These are phyloP conservation scores for Herpetospermum pedunculosum DNA, from an alignment of 306 rosid species.

Conservation along the genomic window DNA sequence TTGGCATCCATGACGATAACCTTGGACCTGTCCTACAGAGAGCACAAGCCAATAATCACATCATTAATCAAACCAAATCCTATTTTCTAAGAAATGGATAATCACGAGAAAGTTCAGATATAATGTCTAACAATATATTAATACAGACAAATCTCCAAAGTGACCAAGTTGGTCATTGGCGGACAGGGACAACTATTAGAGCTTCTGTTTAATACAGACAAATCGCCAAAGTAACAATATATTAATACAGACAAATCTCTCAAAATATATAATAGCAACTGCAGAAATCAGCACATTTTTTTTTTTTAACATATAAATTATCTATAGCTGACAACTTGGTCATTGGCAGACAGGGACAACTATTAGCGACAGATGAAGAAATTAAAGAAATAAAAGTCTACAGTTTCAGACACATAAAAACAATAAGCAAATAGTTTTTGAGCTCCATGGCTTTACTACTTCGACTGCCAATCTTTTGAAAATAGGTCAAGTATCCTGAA, in stretches of 20 bases:
- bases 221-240: neutral
- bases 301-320: too few relatives aligned
- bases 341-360: too few relatives aligned
- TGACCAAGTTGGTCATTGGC: too few relatives aligned
- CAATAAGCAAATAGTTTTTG: neutral
- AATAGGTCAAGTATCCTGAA: neutral
- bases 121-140: neutral
- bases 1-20: conserved; percentile 84
- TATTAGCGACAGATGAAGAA: neutral
- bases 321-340: too few relatives aligned
- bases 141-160: neutral
- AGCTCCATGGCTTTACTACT: neutral
- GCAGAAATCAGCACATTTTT: neutral
- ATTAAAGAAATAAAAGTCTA: neutral
- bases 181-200: too few relatives aligned
- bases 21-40: conserved; percentile 88
- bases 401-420: neutral
- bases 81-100: conserved; percentile 6
- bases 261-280: neutral
- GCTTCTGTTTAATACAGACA: neutral
- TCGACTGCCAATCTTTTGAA: neutral
- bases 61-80: conserved; percentile 28
- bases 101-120: conserved; percentile 7
- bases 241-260: neutral
- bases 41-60: conserved; percentile 36